Percentiles rank a stretch among this genome's conserved stretches.
Evolutionary conservation across 2,329 filamentous ascomycete genomes (phyloP).

Genomic region (Colletotrichum higginsianum): DNA sequence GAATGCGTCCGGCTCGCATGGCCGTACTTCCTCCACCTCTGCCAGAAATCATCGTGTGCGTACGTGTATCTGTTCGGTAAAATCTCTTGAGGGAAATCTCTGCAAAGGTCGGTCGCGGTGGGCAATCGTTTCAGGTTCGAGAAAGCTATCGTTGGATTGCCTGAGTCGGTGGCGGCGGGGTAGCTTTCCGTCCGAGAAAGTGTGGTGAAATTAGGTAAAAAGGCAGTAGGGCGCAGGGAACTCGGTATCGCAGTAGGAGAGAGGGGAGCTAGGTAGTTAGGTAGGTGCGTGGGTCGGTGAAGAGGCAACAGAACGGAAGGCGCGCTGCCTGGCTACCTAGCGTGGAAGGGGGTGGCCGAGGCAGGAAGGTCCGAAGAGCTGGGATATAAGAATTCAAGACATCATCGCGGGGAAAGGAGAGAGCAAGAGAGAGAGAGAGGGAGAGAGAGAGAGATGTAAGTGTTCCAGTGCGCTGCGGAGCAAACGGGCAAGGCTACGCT

Average conservation of each 20-base stretch:
- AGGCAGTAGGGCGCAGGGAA: background rate
- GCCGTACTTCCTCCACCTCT: constrained; percentile 58
- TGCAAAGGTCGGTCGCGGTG: background rate
- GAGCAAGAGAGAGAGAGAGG: too few species aligned
- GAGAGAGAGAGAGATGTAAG: constrained; percentile 13
- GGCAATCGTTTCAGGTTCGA: constrained; percentile 31
- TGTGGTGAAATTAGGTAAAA: constrained; percentile 1
- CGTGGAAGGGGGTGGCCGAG: background rate
- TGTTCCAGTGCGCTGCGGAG: constrained; percentile 23
- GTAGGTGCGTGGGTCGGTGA: too few species aligned
- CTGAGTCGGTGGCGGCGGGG: constrained; percentile 40
- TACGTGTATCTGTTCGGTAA: background rate
- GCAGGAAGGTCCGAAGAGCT: constrained; percentile 6
- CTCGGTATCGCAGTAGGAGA: background rate
- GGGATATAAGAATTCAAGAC: constrained; percentile 15
- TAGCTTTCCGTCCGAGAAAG: constrained; percentile 32
- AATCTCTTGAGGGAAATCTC: background rate
- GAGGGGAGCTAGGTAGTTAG: too few species aligned
- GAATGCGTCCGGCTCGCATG: constrained; percentile 57
- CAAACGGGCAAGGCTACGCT: constrained; percentile 30
- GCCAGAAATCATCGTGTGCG: constrained; percentile 63
- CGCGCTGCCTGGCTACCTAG: background rate
- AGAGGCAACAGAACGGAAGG: background rate
- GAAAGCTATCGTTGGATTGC: constrained; percentile 32
- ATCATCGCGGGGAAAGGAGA: constrained; percentile 23